Evolutionary conservation across 495 filamentous ascomycete species (phyloP), one percentile per base, ranked within the genome.

Genomic region (Barbatosphaeria neglecta): DNA sequence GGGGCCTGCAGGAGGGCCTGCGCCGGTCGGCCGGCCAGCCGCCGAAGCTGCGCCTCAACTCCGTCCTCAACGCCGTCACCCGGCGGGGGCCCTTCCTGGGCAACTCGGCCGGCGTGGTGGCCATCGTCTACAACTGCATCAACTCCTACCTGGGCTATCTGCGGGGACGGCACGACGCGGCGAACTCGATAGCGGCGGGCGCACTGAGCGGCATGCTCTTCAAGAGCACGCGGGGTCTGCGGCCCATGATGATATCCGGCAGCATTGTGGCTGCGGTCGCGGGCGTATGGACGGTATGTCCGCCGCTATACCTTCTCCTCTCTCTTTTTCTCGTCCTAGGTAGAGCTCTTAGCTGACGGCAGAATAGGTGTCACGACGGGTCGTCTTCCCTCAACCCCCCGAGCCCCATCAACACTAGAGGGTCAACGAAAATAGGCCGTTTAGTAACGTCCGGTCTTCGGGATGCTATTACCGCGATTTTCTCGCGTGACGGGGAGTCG

Each of bases 21-120:
- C 77, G 76, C 53, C 82, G 82, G 63, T 84, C 81, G 46, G 64
- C 70, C 1, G 78, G 73, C 8, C 84, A 90, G 52, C 82, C 87
- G 19, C 90, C 93, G 0, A 89, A 92, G 74, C 74, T 98, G 54
- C 81, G 86, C 47, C 69, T 98, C 18, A 98, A 98, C 72, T 82
- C 83, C 44, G 88, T 93, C 22, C 76, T 98, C 50, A 98, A 98
- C 65, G 83, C 87, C 31, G 74, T 98, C 38, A 98, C 92, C 39
- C 68, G 92, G 55, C 70, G 92, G 65, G 92, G 92, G 7, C 92
- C 92, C n/a, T 98, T 95, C 70, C 64, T 97, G 51, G 92, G 93
- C 15, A 98, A 98, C 70, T 87, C 81, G 6, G 92, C 93, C 2
- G 92, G 88, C 44, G 89, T 96, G 22, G 78, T 98, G 24, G 92